Percentiles rank a stretch among this genome's conserved stretches.
Evolutionary conservation across 1,139 yeast genomes (phyloP).

Genomic region (Komagataea norvegica): DNA sequence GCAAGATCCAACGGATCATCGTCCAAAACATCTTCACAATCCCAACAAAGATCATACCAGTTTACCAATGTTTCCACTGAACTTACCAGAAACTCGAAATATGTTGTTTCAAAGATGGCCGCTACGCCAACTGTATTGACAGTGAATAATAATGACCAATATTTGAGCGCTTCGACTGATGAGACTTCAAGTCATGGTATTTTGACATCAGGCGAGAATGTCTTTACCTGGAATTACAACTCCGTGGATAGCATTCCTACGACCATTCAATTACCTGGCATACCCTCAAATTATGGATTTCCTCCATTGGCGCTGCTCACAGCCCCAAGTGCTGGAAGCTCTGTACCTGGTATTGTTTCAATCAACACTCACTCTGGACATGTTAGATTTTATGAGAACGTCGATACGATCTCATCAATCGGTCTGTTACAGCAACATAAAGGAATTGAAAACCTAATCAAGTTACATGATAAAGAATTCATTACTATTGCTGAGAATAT

Average conservation of each 20-base stretch:
- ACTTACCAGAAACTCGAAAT: conserved; percentile 55
- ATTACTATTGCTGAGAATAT: conserved; percentile 55
- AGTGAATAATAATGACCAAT: conserved; percentile 1
- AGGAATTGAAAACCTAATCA: conserved; percentile 35
- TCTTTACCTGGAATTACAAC: conserved; percentile 67
- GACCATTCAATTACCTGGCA: conserved; percentile 32
- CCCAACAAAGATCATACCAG: conserved; percentile 14
- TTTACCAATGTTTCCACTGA: conserved; percentile 34
- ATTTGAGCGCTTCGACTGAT: conserved; percentile 49
- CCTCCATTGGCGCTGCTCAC: conserved; percentile 62
- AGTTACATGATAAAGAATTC: conserved; percentile 46
- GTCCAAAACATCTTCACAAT: conserved; percentile 6
- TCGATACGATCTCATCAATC: conserved; percentile 63
- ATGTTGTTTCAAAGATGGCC: conserved; percentile 57
- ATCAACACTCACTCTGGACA: conserved; percentile 53
- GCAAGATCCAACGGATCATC: conserved; percentile 9
- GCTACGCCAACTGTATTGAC: conserved; percentile 42
- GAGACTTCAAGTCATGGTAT: conserved; percentile 51
- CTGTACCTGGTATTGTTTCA: conserved; percentile 68
- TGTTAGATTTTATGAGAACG: conserved; percentile 60
- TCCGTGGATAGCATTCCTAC: conserved; percentile 55
- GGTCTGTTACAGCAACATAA: conserved; percentile 46
- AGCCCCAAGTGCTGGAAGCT: conserved; percentile 54
- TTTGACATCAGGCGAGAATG: conserved; percentile 43
- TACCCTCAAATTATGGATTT: conserved; percentile 27